Evolutionary conservation across 306 rosid species (phyloP).

Genomic region (peach (Prunus persica)): Prunus_persica_NCBIv2 NC_034016.1:14638501-14639000

Average conservation of each 20-base stretch:
- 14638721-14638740: slow-evolving; percentile 94
- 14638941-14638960: slow-evolving; percentile 53
- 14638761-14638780: slow-evolving; percentile 87
- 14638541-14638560: slow-evolving; percentile 70
- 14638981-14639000: slow-evolving; percentile 62
- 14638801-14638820: slow-evolving; percentile 98
- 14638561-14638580: slow-evolving; percentile 88
- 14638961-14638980: slow-evolving; percentile 54
- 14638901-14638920: slow-evolving; percentile 53
- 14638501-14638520: slow-evolving; percentile 63
- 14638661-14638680: slow-evolving; percentile 87
- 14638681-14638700: slow-evolving; percentile 83
- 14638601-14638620: slow-evolving; percentile 85
- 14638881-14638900: slow-evolving; percentile 77
- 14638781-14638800: slow-evolving; percentile 96
- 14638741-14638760: slow-evolving; percentile 62
- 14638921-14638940: slow-evolving; percentile 81
- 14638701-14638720: slow-evolving; percentile 91
- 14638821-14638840: slow-evolving; percentile 97
- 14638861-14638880: slow-evolving; percentile 76
- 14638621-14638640: slow-evolving; percentile 61
- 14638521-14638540: slow-evolving; percentile 66
- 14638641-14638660: slow-evolving; percentile 94
- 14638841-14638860: slow-evolving; percentile 87
- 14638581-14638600: slow-evolving; percentile 87